Evolutionary conservation across 2,329 filamentous ascomycete species (phyloP).

Genomic region (Lachnellula suecica): DNA sequence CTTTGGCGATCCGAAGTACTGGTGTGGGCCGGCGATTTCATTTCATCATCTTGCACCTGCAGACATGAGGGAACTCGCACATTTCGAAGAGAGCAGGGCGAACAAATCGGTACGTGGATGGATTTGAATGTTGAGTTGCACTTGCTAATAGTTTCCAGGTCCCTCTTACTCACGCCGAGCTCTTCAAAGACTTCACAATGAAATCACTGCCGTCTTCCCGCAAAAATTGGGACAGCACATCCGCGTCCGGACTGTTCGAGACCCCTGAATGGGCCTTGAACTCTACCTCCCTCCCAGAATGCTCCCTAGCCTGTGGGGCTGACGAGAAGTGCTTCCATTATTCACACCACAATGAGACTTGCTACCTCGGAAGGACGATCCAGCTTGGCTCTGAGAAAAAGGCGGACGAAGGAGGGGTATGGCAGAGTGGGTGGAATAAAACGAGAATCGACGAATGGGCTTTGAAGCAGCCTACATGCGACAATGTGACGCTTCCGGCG

Average conservation of each 20-base stretch:
- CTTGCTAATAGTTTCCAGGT: conserved; percentile 25
- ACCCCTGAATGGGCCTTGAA: conserved; percentile 39
- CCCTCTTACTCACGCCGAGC: conserved; percentile 40
- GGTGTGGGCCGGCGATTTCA: conserved; percentile 54
- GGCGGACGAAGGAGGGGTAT: neutral
- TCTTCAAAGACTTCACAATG: conserved; percentile 48
- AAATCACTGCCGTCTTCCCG: conserved; percentile 41
- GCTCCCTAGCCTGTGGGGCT: conserved; percentile 46
- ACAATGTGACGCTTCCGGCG: neutral
- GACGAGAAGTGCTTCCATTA: conserved; percentile 34
- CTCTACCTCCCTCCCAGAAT: conserved; percentile 43
- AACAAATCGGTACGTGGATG: conserved; percentile 4
- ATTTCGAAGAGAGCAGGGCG: conserved; percentile 44
- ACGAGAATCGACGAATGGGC: neutral
- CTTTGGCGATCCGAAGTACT: conserved; percentile 39
- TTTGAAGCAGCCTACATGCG: neutral
- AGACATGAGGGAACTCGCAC: conserved; percentile 49
- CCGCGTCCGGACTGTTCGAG: conserved; percentile 39
- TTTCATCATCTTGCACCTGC: conserved; percentile 55
- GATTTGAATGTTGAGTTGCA: neutral
- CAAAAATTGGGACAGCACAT: conserved; percentile 52
- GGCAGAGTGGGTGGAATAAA: conserved; percentile 1
- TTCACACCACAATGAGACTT: conserved; percentile 21
- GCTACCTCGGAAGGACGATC: neutral
- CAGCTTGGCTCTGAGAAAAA: neutral